Conservation (phyloP, 2,329 filamentous ascomycete species). For the Beauveria bassiana region DNA sequence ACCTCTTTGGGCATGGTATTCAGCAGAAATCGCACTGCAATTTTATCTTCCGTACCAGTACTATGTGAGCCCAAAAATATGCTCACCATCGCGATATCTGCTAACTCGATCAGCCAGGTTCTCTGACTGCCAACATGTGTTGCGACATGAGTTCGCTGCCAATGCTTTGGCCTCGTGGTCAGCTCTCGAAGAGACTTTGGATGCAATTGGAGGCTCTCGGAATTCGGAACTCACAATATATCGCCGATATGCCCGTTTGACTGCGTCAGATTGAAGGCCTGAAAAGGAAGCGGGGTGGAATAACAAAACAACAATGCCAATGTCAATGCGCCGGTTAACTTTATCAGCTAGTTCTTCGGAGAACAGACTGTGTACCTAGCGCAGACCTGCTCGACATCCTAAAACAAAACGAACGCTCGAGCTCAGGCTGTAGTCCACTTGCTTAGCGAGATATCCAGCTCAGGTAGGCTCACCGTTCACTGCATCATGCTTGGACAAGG, state of each 20-base stretch:
- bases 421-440: not conserved
- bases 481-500: conserved; percentile 2
- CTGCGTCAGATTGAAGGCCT: not conserved
- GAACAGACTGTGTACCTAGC: not conserved
- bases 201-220: not conserved
- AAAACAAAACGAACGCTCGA: conserved; percentile 3
- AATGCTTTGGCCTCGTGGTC: too few relatives aligned
- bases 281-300: not conserved
- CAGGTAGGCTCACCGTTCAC: not conserved
- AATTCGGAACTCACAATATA: not conserved
- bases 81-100: not conserved
- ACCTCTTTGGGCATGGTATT: not conserved
- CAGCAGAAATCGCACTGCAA: not conserved
- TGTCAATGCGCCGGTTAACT: conserved; percentile 3
- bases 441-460: not conserved
- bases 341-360: not conserved
- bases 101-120: not conserved
- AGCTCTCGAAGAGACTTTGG: not conserved
- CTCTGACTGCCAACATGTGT: not conserved
- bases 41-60: not conserved
- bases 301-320: not conserved
- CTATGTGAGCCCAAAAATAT: not conserved
- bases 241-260: too few relatives aligned
- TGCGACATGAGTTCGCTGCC: not conserved
- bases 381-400: not conserved